Conservation (phyloP, 2,329 filamentous ascomycete species). For the Arthrobotrys musiformis region DNA sequence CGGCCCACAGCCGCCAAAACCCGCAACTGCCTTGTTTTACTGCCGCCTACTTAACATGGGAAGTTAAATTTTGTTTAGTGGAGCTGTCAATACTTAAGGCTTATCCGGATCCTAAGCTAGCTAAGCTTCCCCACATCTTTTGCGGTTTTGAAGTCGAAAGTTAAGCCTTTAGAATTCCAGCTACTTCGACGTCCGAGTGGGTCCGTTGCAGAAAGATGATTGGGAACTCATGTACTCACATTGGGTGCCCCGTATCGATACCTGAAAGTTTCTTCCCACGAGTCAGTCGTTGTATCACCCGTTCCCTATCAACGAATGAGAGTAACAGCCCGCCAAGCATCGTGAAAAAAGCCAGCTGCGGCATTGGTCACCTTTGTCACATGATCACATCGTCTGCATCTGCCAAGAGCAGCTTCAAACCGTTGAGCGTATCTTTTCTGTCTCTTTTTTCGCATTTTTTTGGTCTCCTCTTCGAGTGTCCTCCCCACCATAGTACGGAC, state of each 20-base stretch:
- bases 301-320: neutral
- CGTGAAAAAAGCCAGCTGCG: neutral
- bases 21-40: slow-evolving; percentile 8
- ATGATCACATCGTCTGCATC: slow-evolving; percentile 14
- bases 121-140: slow-evolving; percentile 13
- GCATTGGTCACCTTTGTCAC: slow-evolving; percentile 10
- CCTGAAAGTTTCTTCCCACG: neutral
- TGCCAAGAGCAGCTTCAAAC: neutral
- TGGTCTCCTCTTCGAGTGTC: too few relatives aligned
- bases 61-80: neutral
- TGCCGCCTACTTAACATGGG: neutral
- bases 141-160: slow-evolving; percentile 5
- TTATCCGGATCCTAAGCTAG: neutral
- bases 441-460: neutral
- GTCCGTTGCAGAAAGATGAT: neutral
- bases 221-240: neutral
- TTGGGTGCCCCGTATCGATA: neutral
- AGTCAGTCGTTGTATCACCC: neutral
- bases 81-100: neutral
- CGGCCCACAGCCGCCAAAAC: neutral
- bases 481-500: too few relatives aligned
- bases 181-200: slow-evolving; percentile 1
- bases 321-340: neutral
- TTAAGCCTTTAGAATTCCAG: slow-evolving; percentile 17
- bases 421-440: neutral